Evolutionary conservation across 345 rosid species (phyloP).

Genomic region (Sonneratia alba): DNA sequence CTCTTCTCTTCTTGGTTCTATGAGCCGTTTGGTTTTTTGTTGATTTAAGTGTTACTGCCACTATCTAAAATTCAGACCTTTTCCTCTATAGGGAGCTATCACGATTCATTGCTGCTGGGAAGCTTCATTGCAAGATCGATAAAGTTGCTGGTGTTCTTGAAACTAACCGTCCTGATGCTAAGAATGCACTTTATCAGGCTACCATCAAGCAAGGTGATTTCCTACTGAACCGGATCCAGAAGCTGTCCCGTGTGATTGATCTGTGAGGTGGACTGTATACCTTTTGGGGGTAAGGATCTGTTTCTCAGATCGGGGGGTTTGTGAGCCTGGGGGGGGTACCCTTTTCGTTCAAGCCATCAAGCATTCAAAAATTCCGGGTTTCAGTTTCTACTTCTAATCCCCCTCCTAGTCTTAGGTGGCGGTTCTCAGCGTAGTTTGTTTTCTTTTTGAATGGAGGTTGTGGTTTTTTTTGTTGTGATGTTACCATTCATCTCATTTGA

Average conservation of each 20-base stretch:
- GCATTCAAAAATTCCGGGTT: no score
- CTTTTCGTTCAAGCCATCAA: no score
- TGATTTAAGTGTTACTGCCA: not conserved
- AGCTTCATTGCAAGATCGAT: slow-evolving; percentile 99
- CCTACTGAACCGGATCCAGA: slow-evolving; percentile 90
- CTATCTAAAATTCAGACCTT: not conserved
- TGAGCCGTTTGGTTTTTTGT: not conserved
- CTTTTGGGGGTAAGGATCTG: not conserved
- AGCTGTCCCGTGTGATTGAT: slow-evolving; percentile 93
- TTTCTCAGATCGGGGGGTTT: not conserved
- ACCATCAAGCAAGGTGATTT: slow-evolving; percentile 99
- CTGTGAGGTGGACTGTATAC: slow-evolving; percentile 27
- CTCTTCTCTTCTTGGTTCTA: not conserved
- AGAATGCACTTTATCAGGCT: slow-evolving; percentile 96
- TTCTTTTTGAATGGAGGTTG: no score
- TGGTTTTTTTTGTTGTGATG: no score
- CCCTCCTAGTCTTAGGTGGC: no score
- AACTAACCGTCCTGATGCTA: slow-evolving; percentile 94
- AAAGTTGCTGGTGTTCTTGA: slow-evolving; percentile 98
- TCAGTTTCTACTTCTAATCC: no score
- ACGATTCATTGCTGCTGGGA: slow-evolving; percentile 89
- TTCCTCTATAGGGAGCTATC: slow-evolving; percentile 73
- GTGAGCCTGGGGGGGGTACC: no score
- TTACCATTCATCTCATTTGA: no score
- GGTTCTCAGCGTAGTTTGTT: no score